Conservation (phyloP, 306 rosid genomes). For the Cyamopsis tetragonoloba region DNA sequence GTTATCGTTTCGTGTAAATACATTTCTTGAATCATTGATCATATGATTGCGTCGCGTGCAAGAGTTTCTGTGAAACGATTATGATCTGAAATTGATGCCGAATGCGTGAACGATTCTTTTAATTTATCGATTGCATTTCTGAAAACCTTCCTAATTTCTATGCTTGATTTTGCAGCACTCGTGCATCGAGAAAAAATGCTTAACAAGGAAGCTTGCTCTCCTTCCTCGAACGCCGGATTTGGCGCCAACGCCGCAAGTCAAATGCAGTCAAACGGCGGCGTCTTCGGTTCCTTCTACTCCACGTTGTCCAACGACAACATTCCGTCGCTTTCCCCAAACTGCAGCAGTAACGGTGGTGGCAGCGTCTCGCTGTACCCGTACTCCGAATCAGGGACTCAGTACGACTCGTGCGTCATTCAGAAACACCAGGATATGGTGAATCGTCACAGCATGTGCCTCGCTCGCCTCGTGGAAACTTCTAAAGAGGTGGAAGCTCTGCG, state of each 20-base stretch:
- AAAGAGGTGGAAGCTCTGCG: constrained; percentile 70
- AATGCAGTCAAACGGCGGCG: constrained; percentile 30
- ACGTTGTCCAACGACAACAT: constrained; percentile 32
- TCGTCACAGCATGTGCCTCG: constrained; percentile 73
- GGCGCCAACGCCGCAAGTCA: constrained; percentile 30
- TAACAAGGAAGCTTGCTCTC: constrained; percentile 37
- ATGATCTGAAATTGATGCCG: not conserved
- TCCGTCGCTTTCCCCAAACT: constrained; percentile 33
- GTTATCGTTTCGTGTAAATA: not conserved
- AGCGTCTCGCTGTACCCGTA: constrained; percentile 26
- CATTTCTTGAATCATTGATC: constrained; percentile 18
- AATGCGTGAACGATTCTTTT: not conserved
- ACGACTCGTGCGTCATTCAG: constrained; percentile 50
- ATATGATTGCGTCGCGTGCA: not conserved
- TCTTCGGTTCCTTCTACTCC: constrained; percentile 41
- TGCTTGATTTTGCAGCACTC: constrained; percentile 6
- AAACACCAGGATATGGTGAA: constrained; percentile 91
- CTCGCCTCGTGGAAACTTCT: constrained; percentile 57
- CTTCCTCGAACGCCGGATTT: constrained; percentile 35
- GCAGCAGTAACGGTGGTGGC: constrained; percentile 19
- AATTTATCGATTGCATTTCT: not conserved
- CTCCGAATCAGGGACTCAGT: constrained; percentile 37
- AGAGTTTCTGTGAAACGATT: not conserved
- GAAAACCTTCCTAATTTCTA: not conserved
- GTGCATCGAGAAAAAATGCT: constrained; percentile 40